phyloP scores from a whole-genome alignment of 805 yeast genomes.

The Starmerella riodocensis region DNA sequence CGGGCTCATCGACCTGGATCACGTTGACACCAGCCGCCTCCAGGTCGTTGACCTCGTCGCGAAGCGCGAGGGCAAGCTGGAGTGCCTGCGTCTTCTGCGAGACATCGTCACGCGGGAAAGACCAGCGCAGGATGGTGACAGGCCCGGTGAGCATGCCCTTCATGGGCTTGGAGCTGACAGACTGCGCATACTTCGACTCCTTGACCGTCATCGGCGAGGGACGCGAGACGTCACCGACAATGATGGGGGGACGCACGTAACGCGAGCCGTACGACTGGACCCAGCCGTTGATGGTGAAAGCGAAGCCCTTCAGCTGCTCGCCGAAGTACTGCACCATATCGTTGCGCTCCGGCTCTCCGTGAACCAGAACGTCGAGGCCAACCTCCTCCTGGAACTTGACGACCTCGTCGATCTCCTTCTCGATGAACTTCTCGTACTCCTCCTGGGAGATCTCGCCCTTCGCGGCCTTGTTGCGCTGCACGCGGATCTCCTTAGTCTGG shows the following conservation, averaged over 20 bases:
- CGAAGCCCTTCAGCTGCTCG: constrained; percentile 96
- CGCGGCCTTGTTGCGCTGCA: constrained; percentile 94
- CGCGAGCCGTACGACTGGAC: constrained; percentile 99
- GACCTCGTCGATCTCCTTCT: constrained; percentile 89
- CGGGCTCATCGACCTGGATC: constrained; percentile 99
- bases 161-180: constrained; percentile 87
- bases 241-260: constrained; percentile 98
- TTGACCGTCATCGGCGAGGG: constrained; percentile 97
- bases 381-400: constrained; percentile 98
- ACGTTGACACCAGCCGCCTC: constrained; percentile 97
- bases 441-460: constrained; percentile 93
- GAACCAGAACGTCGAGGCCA: constrained; percentile 95
- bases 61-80: constrained; percentile 92
- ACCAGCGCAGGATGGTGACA: constrained; percentile 98
- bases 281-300: constrained; percentile 99
- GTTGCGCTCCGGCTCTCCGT: constrained; percentile 99
- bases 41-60: constrained; percentile 97
- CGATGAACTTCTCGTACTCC: constrained; percentile 91
- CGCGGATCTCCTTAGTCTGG: constrained; percentile 97
- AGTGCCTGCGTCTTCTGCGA: constrained; percentile 85
- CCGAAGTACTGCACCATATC: constrained; percentile 99
- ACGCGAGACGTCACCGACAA: constrained; percentile 98
- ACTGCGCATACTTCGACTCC: constrained; percentile 98
- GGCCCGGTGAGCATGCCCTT: constrained; percentile 99
- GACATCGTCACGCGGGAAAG: constrained; percentile 99